These are phyloP conservation scores for Pichia paraexigua DNA, from an alignment of 805 yeast genomes.

Conservation along the genomic window DNA sequence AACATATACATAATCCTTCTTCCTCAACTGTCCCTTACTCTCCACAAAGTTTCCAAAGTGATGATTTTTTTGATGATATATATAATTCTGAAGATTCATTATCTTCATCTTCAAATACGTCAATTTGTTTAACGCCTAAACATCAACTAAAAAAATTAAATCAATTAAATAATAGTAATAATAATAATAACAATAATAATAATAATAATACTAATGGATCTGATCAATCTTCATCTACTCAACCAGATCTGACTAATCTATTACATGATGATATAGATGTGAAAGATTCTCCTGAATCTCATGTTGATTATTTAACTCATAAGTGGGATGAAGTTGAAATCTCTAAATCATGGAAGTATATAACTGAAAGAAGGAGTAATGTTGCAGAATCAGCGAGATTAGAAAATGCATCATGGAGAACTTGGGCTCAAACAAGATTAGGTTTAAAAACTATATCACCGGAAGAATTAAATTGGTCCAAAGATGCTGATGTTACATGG, in stretches of 20 bases:
- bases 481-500: constrained; percentile 97
- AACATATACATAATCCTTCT: not conserved
- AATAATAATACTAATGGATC: no score
- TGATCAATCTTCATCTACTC: not conserved
- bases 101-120: constrained; percentile 16
- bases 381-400: constrained; percentile 73
- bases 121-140: constrained; percentile 24
- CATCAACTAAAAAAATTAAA: constrained; percentile 23
- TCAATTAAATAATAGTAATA: constrained; percentile 2
- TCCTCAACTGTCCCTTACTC: constrained; percentile 6
- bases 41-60: constrained; percentile 22
- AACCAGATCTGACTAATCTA: constrained; percentile 6
- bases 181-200: not conserved
- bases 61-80: constrained; percentile 20
- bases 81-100: constrained; percentile 24
- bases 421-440: constrained; percentile 87
- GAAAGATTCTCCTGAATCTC: constrained; percentile 72
- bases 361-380: constrained; percentile 72
- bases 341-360: constrained; percentile 92
- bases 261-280: constrained; percentile 83
- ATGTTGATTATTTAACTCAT: constrained; percentile 92
- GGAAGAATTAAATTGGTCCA: constrained; percentile 89
- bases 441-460: constrained; percentile 77
- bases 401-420: constrained; percentile 90
- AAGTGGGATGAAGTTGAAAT: constrained; percentile 94